Conservation (phyloP, 2,329 filamentous ascomycete genomes). For the Cladosporium velox region DNA sequence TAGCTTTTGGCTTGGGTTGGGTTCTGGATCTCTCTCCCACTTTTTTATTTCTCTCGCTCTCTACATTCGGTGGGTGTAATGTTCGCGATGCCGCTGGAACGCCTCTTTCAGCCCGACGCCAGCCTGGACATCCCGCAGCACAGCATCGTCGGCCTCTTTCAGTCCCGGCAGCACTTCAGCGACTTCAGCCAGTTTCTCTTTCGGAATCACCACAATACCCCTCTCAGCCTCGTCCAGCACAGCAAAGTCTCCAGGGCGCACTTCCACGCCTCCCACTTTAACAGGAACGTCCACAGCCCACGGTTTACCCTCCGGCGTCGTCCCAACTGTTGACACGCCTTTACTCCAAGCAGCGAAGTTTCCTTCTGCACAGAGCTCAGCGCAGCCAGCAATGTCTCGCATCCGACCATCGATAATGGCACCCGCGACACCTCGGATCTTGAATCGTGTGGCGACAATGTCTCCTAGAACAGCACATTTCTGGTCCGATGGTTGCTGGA, state of each 20-base stretch:
- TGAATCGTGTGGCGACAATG: slow-evolving; percentile 73
- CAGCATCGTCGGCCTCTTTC: slow-evolving; percentile 46
- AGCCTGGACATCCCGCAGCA: slow-evolving; percentile 59
- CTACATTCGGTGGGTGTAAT: slow-evolving; percentile 16
- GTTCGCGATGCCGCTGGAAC: slow-evolving; percentile 57
- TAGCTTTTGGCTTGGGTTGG: neutral
- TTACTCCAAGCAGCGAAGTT: slow-evolving; percentile 55
- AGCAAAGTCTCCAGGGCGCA: slow-evolving; percentile 63
- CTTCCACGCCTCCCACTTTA: slow-evolving; percentile 40
- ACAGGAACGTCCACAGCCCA: slow-evolving; percentile 53
- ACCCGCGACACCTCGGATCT: slow-evolving; percentile 59
- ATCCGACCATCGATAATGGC: slow-evolving; percentile 69
- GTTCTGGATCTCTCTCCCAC: neutral
- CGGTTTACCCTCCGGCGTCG: slow-evolving; percentile 58
- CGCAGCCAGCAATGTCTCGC: slow-evolving; percentile 56
- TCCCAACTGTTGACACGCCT: slow-evolving; percentile 60
- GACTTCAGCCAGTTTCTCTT: slow-evolving; percentile 60
- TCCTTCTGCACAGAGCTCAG: slow-evolving; percentile 50
- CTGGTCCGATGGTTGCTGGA: slow-evolving; percentile 66
- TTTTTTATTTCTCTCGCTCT: neutral
- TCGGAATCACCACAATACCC: slow-evolving; percentile 69
- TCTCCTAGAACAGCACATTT: slow-evolving; percentile 68
- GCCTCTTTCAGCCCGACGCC: slow-evolving; percentile 67
- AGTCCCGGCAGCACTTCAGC: slow-evolving; percentile 60
- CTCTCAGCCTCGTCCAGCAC: slow-evolving; percentile 68